A percentile compares a stretch with the other conserved stretches of the same genome.
Conservation (phyloP, 768 basidiomycete species). For the Melanogaster broomeanus region DNA sequence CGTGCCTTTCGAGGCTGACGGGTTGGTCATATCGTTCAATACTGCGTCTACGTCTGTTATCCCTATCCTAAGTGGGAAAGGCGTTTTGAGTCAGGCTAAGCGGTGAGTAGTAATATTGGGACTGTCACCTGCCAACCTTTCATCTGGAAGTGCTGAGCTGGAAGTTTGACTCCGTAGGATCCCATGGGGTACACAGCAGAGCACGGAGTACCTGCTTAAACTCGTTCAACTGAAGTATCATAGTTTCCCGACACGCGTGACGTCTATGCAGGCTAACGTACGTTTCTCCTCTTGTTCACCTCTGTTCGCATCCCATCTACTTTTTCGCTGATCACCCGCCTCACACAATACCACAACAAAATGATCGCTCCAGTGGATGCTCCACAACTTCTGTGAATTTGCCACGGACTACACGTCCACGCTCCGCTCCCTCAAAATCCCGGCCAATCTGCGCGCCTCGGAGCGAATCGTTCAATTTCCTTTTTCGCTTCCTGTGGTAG, state of each 20-base stretch:
- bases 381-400: conserved; percentile 84
- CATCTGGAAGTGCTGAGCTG: neutral
- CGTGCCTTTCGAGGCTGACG: conserved; percentile 58
- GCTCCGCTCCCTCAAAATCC: conserved; percentile 68
- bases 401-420: conserved; percentile 71
- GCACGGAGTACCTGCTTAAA: conserved; percentile 90
- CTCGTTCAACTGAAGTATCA: conserved; percentile 96
- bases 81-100: conserved; percentile 83
- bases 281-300: conserved; percentile 19
- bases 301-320: neutral
- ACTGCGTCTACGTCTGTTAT: conserved; percentile 90
- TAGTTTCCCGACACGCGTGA: conserved; percentile 85
- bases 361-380: conserved; percentile 72
- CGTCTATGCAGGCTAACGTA: conserved; percentile 75
- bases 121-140: neutral
- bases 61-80: conserved; percentile 81
- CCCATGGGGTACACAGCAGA: conserved; percentile 91
- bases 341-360: neutral
- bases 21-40: conserved; percentile 88
- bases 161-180: conserved; percentile 56
- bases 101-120: conserved; percentile 51
- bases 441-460: conserved; percentile 57
- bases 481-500: conserved; percentile 56
- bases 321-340: neutral
- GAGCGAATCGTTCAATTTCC: conserved; percentile 90